These are phyloP conservation scores for Zizania palustris DNA, from an alignment of 202 grass and related monocot species.

Conservation along the genomic window DNA sequence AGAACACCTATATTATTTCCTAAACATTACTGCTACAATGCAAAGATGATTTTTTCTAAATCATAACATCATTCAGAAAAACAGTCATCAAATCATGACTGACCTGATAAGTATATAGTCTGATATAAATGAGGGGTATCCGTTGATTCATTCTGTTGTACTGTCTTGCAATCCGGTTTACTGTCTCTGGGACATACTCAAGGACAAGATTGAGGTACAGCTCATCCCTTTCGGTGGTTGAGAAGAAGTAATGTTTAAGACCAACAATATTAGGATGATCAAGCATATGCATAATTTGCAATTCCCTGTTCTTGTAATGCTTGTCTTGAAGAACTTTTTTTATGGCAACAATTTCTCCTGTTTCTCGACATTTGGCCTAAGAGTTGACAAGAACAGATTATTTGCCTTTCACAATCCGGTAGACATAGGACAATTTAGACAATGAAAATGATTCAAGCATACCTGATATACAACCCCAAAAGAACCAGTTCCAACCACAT, in stretches of 20 bases:
- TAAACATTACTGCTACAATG: neutral
- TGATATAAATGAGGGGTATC: conserved; percentile 90
- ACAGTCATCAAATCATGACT: conserved; percentile 4
- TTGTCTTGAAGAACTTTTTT: conserved; percentile 99
- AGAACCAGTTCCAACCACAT: conserved; percentile 96
- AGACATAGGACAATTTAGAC: conserved; percentile 3
- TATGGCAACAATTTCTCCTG: conserved; percentile 93
- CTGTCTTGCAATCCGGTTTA: conserved; percentile 79
- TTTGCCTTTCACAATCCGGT: conserved; percentile 8
- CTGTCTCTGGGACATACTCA: conserved; percentile 95
- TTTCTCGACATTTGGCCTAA: conserved; percentile 98
- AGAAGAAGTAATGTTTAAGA: conserved; percentile 97
- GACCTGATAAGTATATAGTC: conserved; percentile 94
- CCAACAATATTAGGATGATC: conserved; percentile 92
- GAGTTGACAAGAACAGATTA: conserved; percentile 33
- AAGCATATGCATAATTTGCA: conserved; percentile 99
- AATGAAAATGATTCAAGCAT: conserved; percentile 25
- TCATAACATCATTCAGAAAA: conserved; percentile 27
- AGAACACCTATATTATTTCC: neutral
- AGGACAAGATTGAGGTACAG: conserved; percentile 95
- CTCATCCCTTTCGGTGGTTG: conserved; percentile 83
- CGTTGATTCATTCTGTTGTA: conserved; percentile 85
- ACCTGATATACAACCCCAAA: conserved; percentile 98
- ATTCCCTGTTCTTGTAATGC: conserved; percentile 94
- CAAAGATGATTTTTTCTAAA: conserved; percentile 8